phyloP scores from a whole-genome alignment of 495 filamentous ascomycete species.

The Pyrenula massariospora region DNA sequence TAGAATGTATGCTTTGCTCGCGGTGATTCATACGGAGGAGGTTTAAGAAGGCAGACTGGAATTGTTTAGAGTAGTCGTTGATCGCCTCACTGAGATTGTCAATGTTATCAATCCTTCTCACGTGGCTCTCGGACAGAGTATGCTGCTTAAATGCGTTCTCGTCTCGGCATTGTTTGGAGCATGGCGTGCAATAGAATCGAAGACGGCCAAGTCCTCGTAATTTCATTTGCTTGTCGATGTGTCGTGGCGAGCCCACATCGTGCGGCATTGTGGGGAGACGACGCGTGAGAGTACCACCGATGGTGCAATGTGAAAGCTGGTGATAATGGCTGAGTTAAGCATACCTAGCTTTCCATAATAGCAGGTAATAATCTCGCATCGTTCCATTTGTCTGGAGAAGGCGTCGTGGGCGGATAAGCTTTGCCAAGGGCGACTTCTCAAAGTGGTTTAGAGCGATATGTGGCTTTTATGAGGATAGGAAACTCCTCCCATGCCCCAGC shows the following conservation, averaged over 20 bases:
- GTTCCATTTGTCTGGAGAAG: neutral
- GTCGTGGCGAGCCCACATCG: no score
- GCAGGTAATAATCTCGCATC: neutral
- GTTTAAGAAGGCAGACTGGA: slow-evolving; percentile 66
- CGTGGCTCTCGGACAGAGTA: slow-evolving; percentile 68
- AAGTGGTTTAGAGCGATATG: neutral
- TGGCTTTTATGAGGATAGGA: neutral
- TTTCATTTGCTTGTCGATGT: no score
- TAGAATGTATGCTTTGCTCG: slow-evolving; percentile 73
- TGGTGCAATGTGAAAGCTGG: no score
- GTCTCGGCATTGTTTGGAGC: slow-evolving; percentile 35
- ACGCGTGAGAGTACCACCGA: no score
- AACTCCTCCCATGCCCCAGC: neutral
- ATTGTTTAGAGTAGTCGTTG: slow-evolving; percentile 62
- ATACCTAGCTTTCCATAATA: no score
- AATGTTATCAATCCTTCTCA: slow-evolving; percentile 72
- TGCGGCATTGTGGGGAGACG: no score
- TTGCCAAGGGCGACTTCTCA: neutral
- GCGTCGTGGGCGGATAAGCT: neutral
- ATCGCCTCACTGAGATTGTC: slow-evolving; percentile 73
- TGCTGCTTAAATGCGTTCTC: slow-evolving; percentile 54
- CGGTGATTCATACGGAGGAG: slow-evolving; percentile 68
- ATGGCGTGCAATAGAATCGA: slow-evolving; percentile 59
- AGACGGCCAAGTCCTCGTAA: slow-evolving; percentile 75
- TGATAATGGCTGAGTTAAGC: no score